These are phyloP conservation scores for Rhododendron mucronatum DNA, from an alignment of 148 eudicot genomes.

Conservation along the genomic window DNA sequence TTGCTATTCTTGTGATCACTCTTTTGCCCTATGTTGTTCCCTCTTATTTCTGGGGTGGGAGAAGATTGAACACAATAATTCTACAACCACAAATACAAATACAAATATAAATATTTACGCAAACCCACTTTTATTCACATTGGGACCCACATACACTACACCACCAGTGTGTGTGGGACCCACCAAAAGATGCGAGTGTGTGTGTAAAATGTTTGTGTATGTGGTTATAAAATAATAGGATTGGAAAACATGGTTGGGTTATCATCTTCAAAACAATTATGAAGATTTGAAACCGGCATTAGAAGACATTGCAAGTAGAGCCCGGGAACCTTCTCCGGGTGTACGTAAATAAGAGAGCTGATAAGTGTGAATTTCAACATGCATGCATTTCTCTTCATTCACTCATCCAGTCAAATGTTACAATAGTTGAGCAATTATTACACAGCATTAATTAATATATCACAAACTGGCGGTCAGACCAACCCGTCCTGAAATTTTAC, in stretches of 20 bases:
- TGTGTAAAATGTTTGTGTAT: too few species aligned
- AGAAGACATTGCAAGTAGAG: not conserved
- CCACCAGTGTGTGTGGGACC: too few species aligned
- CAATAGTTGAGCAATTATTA: not conserved
- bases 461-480: not conserved
- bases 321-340: not conserved
- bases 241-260: not conserved
- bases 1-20: not conserved
- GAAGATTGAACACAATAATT: not conserved
- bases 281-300: not conserved
- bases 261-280: not conserved
- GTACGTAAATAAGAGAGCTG: not conserved
- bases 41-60: not conserved
- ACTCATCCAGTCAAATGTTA: too few species aligned
- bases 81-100: too few species aligned
- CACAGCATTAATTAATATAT: not conserved
- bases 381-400: not conserved
- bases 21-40: not conserved
- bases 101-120: too few species aligned
- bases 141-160: too few species aligned
- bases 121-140: too few species aligned
- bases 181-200: too few species aligned
- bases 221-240: not conserved
- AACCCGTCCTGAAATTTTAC: not conserved
- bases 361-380: not conserved